phyloP scores from a whole-genome alignment of 345 rosid species.

The Physaria fendleri region DNA sequence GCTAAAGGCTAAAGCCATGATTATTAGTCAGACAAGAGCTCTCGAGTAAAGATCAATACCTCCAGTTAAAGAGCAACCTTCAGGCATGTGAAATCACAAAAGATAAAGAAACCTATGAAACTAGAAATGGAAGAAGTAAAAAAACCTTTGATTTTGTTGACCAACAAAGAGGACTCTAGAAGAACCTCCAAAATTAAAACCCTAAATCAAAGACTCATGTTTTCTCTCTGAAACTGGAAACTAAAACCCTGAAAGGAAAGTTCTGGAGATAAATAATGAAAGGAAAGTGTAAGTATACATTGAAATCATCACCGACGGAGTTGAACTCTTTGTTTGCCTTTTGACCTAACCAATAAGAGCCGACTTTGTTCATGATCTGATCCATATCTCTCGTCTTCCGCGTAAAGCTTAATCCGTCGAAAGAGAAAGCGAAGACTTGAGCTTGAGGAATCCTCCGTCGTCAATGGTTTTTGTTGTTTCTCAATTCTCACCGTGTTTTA shows the following conservation, averaged over 20 bases:
- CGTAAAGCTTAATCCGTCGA: not conserved
- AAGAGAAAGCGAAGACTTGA: not conserved
- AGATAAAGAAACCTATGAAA: not conserved
- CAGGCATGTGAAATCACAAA: not conserved
- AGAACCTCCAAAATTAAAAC: not conserved
- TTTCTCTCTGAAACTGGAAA: not conserved
- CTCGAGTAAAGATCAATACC: not conserved
- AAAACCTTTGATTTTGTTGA: conserved; percentile 87
- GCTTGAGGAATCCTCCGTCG: not conserved
- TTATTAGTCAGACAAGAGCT: not conserved
- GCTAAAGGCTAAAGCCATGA: not conserved
- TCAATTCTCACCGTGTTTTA: not conserved
- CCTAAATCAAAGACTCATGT: not conserved
- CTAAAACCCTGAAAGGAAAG: not conserved
- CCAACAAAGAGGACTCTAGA: conserved; percentile 39
- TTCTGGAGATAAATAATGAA: not conserved
- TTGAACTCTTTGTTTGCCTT: conserved; percentile 71
- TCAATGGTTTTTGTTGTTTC: not conserved
- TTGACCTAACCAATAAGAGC: conserved; percentile 74
- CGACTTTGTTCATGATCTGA: conserved; percentile 82
- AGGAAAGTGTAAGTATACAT: conserved; percentile 30
- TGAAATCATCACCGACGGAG: conserved; percentile 85
- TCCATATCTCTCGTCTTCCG: conserved; percentile 47
- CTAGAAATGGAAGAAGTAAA: not conserved
- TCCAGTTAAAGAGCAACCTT: not conserved